Percentiles rank a stretch among this genome's conserved stretches.
Conservation (phyloP, 768 basidiomycete genomes). For the Kwoniella sp. region DNA sequence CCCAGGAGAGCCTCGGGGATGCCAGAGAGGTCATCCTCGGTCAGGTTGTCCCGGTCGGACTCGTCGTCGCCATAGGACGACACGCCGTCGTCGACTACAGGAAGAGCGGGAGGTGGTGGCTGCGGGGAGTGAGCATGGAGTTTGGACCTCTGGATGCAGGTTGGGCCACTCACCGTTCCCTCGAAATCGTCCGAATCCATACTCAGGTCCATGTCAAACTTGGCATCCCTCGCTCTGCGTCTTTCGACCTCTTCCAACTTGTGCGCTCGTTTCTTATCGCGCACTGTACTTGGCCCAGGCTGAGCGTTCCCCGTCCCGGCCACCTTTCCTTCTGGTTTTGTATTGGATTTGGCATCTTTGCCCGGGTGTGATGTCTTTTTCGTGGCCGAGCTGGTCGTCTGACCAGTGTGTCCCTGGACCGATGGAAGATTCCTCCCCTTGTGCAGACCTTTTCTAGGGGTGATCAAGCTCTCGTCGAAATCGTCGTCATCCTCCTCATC, state of each 20-base stretch:
- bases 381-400: conserved; percentile 2
- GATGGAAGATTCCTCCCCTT: conserved; percentile 10
- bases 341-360: background rate
- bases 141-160: background rate
- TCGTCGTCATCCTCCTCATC: conserved; percentile 16
- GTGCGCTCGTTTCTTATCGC: conserved; percentile 34
- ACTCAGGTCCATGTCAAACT: conserved; percentile 29
- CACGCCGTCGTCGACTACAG: conserved; percentile 14
- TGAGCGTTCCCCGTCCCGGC: too few relatives aligned
- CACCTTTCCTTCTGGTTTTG: conserved; percentile 7
- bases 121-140: background rate
- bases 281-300: conserved; percentile 24
- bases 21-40: conserved; percentile 24
- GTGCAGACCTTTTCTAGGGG: conserved; percentile 16
- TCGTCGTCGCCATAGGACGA: conserved; percentile 41
- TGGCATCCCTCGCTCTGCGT: conserved; percentile 39
- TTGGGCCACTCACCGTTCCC: too few relatives aligned
- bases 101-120: too few relatives aligned
- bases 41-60: conserved; percentile 24
- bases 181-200: too few relatives aligned
- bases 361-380: conserved; percentile 9
- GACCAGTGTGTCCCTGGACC: conserved; percentile 2
- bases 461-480: conserved; percentile 17
- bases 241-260: conserved; percentile 34
- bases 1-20: conserved; percentile 37